Conservation (phyloP, 1,139 yeast species). For the Zhuliangozyma parablackwelliae region DNA sequence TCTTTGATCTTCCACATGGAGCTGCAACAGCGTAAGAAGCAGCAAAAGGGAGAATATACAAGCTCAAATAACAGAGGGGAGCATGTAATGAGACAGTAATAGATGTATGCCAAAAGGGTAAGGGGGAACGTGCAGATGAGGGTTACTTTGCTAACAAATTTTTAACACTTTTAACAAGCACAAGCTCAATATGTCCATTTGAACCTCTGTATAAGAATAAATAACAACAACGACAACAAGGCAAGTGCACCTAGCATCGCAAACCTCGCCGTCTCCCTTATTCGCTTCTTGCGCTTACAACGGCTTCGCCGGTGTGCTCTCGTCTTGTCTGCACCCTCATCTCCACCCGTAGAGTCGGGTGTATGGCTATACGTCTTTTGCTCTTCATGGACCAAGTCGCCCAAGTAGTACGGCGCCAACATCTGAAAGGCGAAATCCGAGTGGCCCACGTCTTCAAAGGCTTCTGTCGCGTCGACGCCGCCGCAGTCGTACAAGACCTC, state of each 20-base stretch:
- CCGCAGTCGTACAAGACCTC: constrained; percentile 66
- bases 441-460: constrained; percentile 52
- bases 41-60: too few relatives aligned
- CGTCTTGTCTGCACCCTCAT: constrained; percentile 5
- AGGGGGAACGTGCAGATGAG: too few relatives aligned
- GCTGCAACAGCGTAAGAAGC: too few relatives aligned
- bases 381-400: constrained; percentile 23
- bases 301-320: constrained; percentile 2
- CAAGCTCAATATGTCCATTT: constrained; percentile 20
- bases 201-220: constrained; percentile 24
- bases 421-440: constrained; percentile 39
- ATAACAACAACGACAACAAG: constrained; percentile 21
- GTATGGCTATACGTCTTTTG: constrained; percentile 7
- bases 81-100: too few relatives aligned
- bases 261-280: constrained; percentile 14
- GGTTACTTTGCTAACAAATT: too few relatives aligned
- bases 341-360: background rate
- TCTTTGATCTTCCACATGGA: too few relatives aligned
- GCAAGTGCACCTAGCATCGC: constrained; percentile 19
- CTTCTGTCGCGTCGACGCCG: constrained; percentile 68
- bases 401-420: constrained; percentile 36
- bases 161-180: too few relatives aligned
- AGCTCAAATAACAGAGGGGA: too few relatives aligned
- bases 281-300: constrained; percentile 6
- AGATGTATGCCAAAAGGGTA: too few relatives aligned